Percentiles rank a stretch among this genome's conserved stretches.
Evolutionary conservation across 2,329 filamentous ascomycete genomes (phyloP).

Genomic region (Sporothrix variecibatus): DNA sequence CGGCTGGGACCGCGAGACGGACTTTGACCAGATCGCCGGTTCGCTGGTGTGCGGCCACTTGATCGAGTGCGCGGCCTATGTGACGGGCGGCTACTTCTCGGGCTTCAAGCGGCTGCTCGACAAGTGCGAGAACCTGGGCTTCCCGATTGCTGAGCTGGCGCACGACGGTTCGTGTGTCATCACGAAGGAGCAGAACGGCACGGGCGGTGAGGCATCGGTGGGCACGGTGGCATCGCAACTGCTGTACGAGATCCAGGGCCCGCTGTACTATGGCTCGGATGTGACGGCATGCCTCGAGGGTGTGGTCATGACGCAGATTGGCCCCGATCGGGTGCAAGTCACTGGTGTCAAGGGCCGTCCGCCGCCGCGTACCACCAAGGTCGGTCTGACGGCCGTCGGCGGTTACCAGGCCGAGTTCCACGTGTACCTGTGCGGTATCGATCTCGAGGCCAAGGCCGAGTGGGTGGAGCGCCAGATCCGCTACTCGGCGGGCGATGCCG

Average conservation of each 20-base stretch:
- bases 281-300: conserved; percentile 38
- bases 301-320: conserved; percentile 48
- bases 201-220: conserved; percentile 31
- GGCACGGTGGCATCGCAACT: conserved; percentile 35
- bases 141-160: conserved; percentile 54
- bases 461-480: conserved; percentile 38
- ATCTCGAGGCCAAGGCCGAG: conserved; percentile 28
- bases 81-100: conserved; percentile 50
- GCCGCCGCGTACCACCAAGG: conserved; percentile 39
- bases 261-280: conserved; percentile 40
- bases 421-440: conserved; percentile 26
- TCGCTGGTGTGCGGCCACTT: conserved; percentile 46
- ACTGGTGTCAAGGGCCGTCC: conserved; percentile 40
- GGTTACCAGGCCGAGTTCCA: conserved; percentile 35
- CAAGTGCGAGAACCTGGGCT: conserved; percentile 43
- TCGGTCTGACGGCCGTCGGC: conserved; percentile 34
- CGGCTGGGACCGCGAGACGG: conserved; percentile 43
- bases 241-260: conserved; percentile 44
- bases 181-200: conserved; percentile 34
- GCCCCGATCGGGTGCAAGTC: conserved; percentile 38
- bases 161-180: conserved; percentile 42
- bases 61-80: conserved; percentile 49
- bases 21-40: conserved; percentile 48
- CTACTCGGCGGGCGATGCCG: conserved; percentile 31
- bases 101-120: conserved; percentile 48